Base-by-base conservation (phyloP, 2,329 filamentous ascomycete genomes). In the Colletotrichum aenigma region DNA sequence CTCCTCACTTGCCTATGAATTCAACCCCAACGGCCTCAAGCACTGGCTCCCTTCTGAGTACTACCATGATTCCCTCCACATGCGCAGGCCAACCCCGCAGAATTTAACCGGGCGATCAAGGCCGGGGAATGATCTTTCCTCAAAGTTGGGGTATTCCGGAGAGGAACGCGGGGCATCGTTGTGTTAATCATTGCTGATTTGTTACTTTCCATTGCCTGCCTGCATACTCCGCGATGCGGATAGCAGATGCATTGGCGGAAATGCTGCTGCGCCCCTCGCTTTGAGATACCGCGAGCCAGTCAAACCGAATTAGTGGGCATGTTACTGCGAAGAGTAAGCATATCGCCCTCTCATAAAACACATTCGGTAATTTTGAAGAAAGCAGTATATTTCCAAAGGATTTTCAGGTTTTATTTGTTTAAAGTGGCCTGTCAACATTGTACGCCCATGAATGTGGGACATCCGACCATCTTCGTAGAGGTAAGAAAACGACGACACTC, bases 151-250 rank as follows among this genome's bases (percentile, higher is more conserved):
- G 32, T 62, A 1, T 30, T 21, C 21, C 4, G 10, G 7, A 18
- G 28, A 36, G 18, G 43, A 52, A 62, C 32, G 60, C 32, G n/a
- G 32, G 55, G 55, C 15, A 10, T 4, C 9, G 2, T 16, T 6
- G 4, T 7, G 7, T 30, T 1, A 6, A 10, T 0, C 3, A 7
- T 12, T 26, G 21, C 24, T 58, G 26, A 30, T 26, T 28, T 9
- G 55, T 6, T 3, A 16, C 55, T 7, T 6, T 0, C 28, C 21
- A 3, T 4, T 7, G 21, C 2, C 26, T 26, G 26, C 15, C 0
- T 58, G 26, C 15, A 0, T 58, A 58, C 55, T 24, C 32, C 60
- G n/a, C 28, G 32, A 38, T 38, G n/a, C 60, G n/a, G n/a, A 24
- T 62, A 0, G 60, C 32, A 32, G 60, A 32, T 38, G 30, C 21